Base-by-base conservation (phyloP, 352 stramenopile species). In the Aphanomyces euteiches region DNA sequence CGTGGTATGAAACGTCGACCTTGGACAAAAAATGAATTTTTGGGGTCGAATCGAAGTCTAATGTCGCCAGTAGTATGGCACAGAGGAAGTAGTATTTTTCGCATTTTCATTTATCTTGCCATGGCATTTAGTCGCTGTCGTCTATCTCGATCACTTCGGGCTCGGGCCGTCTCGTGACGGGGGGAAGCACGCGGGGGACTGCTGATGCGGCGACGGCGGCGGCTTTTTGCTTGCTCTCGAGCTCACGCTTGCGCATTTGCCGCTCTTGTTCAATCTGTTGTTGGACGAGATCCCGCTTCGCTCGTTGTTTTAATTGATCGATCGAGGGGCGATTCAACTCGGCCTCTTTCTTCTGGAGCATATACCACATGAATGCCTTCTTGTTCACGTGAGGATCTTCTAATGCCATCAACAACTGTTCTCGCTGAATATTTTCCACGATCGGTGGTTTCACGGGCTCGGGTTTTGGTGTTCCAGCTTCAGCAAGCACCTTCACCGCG, bases 121-220 rank as follows among this genome's bases (percentile, higher is more conserved):
- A 28, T 28, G 28, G 2, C 17, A 13, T 36, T 19, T 69, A 69
- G 13, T 69, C 61, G 39, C 34, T 57, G 48, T 69, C 61, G 54
- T 70, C 64, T 15, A 70, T 70, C 54, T 70, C 64, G 19, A 70
- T 70, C 10, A 70, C 21, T 41, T 70, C 64, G 7, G 64, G 45
- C 19, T 12, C 59, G 47, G 19, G 13, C 21, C 28, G 28, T 28
- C 28, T 28, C 28, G 28, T 28, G 28, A 28, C 28, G 2, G 28
- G 28, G 28, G 28, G 28, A 28, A 28, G 28, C 28, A 28, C 28
- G 2, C 28, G 28, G 28, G 28, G 28, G 2, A 28, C 28, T 28
- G 28, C 28, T 28, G 28, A 28, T 28, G 28, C 28, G 0, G 28
- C 28, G 28, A 28, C 2, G 28, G 28, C 28, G 28, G 28, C 28